Conservation (phyloP, 164 flowering plant genomes). For the Magnolia kwangsiensis region DNA sequence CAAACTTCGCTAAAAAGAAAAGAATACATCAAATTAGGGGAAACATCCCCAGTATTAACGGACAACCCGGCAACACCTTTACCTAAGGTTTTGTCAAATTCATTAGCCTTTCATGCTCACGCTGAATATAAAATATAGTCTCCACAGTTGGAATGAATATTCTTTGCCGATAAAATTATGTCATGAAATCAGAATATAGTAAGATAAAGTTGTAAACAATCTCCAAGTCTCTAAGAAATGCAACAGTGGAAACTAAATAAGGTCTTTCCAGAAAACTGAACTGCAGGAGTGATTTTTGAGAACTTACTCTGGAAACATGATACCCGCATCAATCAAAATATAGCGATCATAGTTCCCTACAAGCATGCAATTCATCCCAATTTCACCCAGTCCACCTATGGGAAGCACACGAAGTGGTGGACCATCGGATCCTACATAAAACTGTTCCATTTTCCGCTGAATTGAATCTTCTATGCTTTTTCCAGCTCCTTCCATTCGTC, state of each 20-base stretch:
- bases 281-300: background rate
- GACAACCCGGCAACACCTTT: no score
- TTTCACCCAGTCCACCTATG: conserved; percentile 97
- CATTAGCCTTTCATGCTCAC: no score
- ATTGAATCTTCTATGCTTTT: conserved; percentile 94
- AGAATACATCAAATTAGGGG: no score
- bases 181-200: no score
- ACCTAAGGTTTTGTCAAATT: no score
- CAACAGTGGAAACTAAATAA: background rate
- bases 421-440: conserved; percentile 88
- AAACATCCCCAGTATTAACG: no score
- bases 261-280: background rate
- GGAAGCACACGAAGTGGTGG: conserved; percentile 97
- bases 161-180: no score
- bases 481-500: conserved; percentile 68
- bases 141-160: no score
- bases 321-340: conserved; percentile 94
- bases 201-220: no score
- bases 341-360: conserved; percentile 95
- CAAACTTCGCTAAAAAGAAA: no score
- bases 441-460: conserved; percentile 87
- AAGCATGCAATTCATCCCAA: conserved; percentile 99
- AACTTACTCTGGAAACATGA: conserved; percentile 98
- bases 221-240: no score
- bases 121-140: no score